Conservation (phyloP, 2,329 filamentous ascomycete genomes). For the Cylindrodendrum hubeiense region DNA sequence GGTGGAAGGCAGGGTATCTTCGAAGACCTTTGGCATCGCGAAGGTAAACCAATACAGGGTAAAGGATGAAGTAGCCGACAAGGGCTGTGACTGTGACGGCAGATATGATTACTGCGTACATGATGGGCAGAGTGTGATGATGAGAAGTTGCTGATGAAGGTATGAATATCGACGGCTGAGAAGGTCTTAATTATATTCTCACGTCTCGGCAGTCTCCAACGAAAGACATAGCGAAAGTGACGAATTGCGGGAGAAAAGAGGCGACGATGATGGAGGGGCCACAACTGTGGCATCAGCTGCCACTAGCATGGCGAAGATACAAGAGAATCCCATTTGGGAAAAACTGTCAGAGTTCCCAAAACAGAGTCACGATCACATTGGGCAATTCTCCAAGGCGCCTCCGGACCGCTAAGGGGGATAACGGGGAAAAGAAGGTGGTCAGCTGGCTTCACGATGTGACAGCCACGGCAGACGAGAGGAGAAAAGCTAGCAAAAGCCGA, state of each 20-base stretch:
- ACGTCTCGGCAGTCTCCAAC: neutral
- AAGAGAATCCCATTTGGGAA: neutral
- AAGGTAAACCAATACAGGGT: constrained; percentile 32
- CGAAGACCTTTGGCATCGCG: constrained; percentile 54
- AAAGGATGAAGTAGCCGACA: constrained; percentile 33
- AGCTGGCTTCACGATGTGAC: constrained; percentile 22
- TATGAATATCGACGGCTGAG: constrained; percentile 1
- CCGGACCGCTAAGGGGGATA: neutral
- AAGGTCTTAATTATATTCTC: constrained; percentile 20
- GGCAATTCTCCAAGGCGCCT: constrained; percentile 4
- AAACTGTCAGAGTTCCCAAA: neutral
- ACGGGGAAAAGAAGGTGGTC: constrained; percentile 8
- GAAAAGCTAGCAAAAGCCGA: neutral
- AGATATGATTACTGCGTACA: constrained; percentile 35
- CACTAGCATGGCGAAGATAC: neutral
- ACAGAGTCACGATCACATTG: constrained; percentile 1
- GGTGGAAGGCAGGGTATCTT: constrained; percentile 38
- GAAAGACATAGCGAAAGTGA: neutral
- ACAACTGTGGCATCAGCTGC: neutral
- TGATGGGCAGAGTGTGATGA: constrained; percentile 19
- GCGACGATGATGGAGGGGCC: neutral
- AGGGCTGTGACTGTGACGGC: constrained; percentile 19
- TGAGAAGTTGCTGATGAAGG: neutral
- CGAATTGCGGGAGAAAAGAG: neutral
- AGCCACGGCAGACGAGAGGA: neutral